Base-by-base conservation (phyloP, 2,329 filamentous ascomycete species). In the Ramularia collo-cygni region DNA sequence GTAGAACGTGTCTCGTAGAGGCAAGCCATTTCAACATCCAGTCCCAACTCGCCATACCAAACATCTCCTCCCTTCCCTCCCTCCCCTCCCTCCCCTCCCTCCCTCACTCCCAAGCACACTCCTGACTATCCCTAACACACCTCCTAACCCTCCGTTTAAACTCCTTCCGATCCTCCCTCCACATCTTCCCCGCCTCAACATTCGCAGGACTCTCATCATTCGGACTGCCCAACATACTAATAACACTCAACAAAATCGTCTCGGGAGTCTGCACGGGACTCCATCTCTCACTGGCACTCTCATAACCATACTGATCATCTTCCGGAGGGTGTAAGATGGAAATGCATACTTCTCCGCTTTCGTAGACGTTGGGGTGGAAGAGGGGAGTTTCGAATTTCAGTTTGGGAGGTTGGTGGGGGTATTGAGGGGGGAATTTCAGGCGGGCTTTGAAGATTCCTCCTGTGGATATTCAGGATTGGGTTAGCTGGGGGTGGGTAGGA, bases 181-280 rank as follows among this genome's bases (percentile, higher is more conserved):
- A 83, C 69, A 95, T 66, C 45, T 84, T 77, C 8, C 90, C 92
- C 3, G 92, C 92, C 68, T 96, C 90, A 18, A 95, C 79, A 61
- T 98, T 96, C 35, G 92, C 92, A 0, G 92, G 87, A 54, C 83
- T 90, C 72, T 96, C 92, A 58, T 94, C 87, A 62, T 98, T 98
- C 35, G 92, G 92, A 57, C 84, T 83, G 48, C 85, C 81, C 50
- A 98, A 79, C 70, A 98, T 81, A 62, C 85, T 92, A 61, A 98
- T 93, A 24, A 94, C 89, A 56, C 81, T 88, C 21, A 98, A 67
- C 34, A 98, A 69, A 47, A 98, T 96, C 15, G 88, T 94, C 72
- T 95, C 90, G 38, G 90, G 89, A 9, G 84, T 89, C 65, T 96
- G 92, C 2, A 96, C 90, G 18, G 92, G 92, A 43, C 77, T 85